Evolutionary conservation across 345 rosid genomes (phyloP).

Genomic region (Melaleuca quinquenervia): DNA sequence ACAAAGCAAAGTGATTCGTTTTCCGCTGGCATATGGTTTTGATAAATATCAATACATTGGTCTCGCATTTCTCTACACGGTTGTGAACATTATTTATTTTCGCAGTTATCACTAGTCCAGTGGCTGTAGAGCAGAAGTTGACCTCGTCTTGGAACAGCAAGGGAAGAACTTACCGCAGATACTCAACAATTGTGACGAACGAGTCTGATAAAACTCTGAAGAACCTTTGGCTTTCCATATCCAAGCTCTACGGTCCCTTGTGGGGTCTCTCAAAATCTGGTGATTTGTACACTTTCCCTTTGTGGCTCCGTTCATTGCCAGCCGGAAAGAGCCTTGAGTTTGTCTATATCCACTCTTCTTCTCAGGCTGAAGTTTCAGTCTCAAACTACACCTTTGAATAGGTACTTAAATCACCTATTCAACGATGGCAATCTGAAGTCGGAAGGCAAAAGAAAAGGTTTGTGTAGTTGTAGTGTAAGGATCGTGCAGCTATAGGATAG

Average conservation of each 20-base stretch:
- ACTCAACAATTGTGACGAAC: conserved; percentile 63
- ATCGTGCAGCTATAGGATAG: conserved; percentile 46
- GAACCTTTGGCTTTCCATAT: conserved; percentile 56
- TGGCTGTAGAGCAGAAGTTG: conserved; percentile 63
- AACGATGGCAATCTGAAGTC: neutral
- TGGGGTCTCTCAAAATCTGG: conserved; percentile 74
- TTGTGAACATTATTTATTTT: conserved; percentile 3
- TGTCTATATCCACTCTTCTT: conserved; percentile 74
- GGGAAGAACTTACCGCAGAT: conserved; percentile 81
- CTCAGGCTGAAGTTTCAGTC: conserved; percentile 60
- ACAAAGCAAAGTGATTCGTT: neutral
- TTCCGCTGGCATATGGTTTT: neutral
- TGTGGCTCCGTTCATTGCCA: conserved; percentile 57
- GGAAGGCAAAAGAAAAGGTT: neutral
- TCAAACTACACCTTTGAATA: conserved; percentile 68
- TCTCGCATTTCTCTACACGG: neutral
- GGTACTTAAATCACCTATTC: neutral
- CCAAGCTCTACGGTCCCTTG: conserved; percentile 80
- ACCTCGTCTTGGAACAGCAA: conserved; percentile 68
- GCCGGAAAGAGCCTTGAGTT: conserved; percentile 75
- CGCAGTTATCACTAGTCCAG: conserved; percentile 46
- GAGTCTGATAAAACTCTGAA: conserved; percentile 55
- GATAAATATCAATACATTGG: neutral
- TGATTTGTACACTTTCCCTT: conserved; percentile 54
- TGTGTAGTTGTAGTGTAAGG: conserved; percentile 24